Conservation (phyloP, 768 basidiomycete genomes). For the Mycena polygramma region DNA sequence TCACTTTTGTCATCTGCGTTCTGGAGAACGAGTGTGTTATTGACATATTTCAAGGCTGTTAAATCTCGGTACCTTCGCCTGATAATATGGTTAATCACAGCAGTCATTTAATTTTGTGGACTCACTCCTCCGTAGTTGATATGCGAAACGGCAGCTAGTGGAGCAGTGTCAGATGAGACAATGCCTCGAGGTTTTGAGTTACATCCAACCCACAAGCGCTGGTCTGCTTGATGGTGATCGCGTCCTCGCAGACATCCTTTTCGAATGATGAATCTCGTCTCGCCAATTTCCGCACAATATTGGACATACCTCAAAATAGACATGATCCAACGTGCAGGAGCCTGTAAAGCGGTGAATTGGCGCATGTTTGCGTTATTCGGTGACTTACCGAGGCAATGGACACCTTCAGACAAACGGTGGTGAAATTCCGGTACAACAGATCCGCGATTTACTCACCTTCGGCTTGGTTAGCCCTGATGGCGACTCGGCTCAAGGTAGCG, state of each 20-base stretch:
- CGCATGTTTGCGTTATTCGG: neutral
- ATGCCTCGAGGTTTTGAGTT: neutral
- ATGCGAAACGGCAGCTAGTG: constrained; percentile 9
- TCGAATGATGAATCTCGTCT: no score
- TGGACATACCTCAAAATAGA: constrained; percentile 47
- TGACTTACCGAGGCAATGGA: constrained; percentile 53
- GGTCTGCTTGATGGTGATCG: constrained; percentile 57
- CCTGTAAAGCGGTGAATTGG: constrained; percentile 31
- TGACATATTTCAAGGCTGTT: neutral
- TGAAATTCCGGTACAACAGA: no score
- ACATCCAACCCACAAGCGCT: constrained; percentile 41
- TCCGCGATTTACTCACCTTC: constrained; percentile 16
- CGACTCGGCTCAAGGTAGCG: constrained; percentile 54
- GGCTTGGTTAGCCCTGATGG: constrained; percentile 56
- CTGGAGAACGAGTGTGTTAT: constrained; percentile 34
- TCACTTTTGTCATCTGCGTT: constrained; percentile 50
- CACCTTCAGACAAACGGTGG: constrained; percentile 41
- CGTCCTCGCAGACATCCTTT: constrained; percentile 56
- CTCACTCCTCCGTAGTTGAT: constrained; percentile 21
- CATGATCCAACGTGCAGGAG: constrained; percentile 48
- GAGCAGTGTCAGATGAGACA: neutral
- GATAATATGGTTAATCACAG: neutral
- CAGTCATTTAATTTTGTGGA: neutral
- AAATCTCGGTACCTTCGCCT: constrained; percentile 45
- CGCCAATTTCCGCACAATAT: constrained; percentile 5